These are phyloP conservation scores for Onygenales sp. DNA, from an alignment of 2,329 filamentous ascomycete species.

Conservation along the genomic window DNA sequence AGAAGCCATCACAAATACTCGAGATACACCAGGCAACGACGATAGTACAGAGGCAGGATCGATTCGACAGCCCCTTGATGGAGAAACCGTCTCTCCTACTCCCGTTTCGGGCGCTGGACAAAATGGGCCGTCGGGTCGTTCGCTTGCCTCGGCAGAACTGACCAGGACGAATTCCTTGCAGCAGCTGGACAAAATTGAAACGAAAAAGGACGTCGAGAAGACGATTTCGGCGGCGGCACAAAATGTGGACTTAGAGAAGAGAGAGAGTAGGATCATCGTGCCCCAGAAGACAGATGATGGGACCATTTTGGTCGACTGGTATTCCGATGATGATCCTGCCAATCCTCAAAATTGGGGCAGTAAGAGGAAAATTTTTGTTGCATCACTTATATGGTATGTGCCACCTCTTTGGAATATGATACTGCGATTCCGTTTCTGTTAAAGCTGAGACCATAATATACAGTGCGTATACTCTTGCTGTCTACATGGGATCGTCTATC, in stretches of 20 bases:
- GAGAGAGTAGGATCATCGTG: not conserved
- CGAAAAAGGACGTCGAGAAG: not conserved
- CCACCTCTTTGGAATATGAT: not conserved
- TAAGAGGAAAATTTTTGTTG: conserved; percentile 33
- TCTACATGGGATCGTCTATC: conserved; percentile 45
- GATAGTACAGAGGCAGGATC: not conserved
- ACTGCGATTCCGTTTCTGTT: not conserved
- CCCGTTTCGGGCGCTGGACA: not conserved
- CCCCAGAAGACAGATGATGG: not conserved
- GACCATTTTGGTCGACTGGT: conserved; percentile 43
- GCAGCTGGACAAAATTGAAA: not conserved
- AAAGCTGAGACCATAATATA: not conserved
- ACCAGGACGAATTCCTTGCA: no score
- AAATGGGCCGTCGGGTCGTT: not conserved
- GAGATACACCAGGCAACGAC: not conserved
- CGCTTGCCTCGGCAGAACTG: not conserved
- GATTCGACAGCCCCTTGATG: not conserved
- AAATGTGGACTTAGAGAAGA: not conserved
- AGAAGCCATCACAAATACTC: no score
- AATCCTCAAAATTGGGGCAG: conserved; percentile 50
- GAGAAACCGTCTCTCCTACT: not conserved
- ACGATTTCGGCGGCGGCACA: not conserved
- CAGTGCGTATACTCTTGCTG: conserved; percentile 29
- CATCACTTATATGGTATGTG: conserved; percentile 22
- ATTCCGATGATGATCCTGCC: conserved; percentile 45